Percentiles rank a stretch among this genome's conserved stretches.
phyloP scores from a whole-genome alignment of 2,329 filamentous ascomycete species.

The Tolypocladium album region DNA sequence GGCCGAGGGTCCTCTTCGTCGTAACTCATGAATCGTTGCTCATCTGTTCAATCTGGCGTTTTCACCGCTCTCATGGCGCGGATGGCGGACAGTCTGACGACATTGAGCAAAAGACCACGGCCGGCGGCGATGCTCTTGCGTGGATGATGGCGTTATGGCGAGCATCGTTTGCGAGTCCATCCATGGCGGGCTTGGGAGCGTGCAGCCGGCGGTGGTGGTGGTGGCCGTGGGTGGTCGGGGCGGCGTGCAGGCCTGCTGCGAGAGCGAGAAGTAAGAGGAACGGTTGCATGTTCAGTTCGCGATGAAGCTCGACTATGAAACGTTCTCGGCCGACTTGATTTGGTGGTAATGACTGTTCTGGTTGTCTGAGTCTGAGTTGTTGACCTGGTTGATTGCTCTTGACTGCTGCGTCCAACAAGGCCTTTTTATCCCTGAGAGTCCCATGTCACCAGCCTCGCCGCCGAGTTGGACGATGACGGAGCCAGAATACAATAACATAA shows the following conservation, averaged over 20 bases:
- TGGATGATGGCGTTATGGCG: neutral
- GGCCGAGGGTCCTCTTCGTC: neutral
- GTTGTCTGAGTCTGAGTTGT: neutral
- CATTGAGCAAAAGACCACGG: neutral
- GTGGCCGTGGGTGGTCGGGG: slow-evolving; percentile 11
- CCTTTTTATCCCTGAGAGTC: neutral
- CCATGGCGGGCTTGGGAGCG: neutral
- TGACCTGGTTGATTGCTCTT: neutral
- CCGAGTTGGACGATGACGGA: neutral
- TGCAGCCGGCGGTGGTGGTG: slow-evolving; percentile 5
- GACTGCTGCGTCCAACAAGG: neutral
- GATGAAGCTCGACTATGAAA: neutral
- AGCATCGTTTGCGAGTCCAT: neutral
- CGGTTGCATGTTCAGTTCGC: slow-evolving; percentile 6
- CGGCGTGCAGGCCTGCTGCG: slow-evolving; percentile 12
- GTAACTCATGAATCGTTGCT: too few relatives aligned
- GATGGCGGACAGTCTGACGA: neutral
- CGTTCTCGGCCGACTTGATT: neutral
- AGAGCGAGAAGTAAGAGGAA: slow-evolving; percentile 12
- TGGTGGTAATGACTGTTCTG: neutral
- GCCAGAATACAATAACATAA: neutral
- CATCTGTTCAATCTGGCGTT: neutral
- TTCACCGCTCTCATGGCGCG: neutral
- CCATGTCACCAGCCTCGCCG: neutral
- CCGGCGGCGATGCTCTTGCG: neutral